Evolutionary conservation across 2,329 filamentous ascomycete genomes (phyloP), one percentile per base, ranked within the genome.

Genomic region (Sporothrix dimorphospora): DNA sequence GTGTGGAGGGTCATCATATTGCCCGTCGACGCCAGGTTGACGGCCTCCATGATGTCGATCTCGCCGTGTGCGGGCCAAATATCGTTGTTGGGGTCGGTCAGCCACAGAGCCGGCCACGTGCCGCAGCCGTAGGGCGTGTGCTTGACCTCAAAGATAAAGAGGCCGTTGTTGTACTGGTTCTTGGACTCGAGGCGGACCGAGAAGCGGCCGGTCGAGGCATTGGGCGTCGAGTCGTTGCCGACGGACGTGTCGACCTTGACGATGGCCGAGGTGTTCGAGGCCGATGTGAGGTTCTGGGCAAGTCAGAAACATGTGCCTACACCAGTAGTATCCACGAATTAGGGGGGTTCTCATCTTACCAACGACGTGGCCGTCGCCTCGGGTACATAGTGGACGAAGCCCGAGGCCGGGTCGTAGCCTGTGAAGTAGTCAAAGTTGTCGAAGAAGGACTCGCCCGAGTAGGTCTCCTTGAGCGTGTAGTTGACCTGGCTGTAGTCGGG

Each of bases 81-180:
- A 19, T 72, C 76, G 72, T 81, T 81, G 72, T 82, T 79, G 45
- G 3, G 90, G 90, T 92, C 90, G 0, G 84, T 83, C 7, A 92
- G 82, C 90, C 90, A 92, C 12, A 92, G 83, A 0, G 90, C 85
- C 1, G 89, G 88, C 90, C 88, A 92, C 27, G 85, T 88, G 3
- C 84, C 88, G 77, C 89, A 91, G 55, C 88, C 89, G 76, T 84
- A 87, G 0, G 89, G 90, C 0, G 87, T 87, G 79, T 91, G 89
- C 73, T 85, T 83, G 75, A 91, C 83, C 77, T 91, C 89, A 76
- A 91, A 91, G 76, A 91, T 81, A 80, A 91, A 91, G n/a, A 91
- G 85, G 0, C 89, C 90, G n/a, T 78, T 80, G 76, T 88, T 79
- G 79, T 90, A 91, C 59, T 85, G 85, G 59, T 79, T 82, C 77